Evolutionary conservation across 129 eudicot species (phyloP).

Genomic region (Tagetes erecta): DNA sequence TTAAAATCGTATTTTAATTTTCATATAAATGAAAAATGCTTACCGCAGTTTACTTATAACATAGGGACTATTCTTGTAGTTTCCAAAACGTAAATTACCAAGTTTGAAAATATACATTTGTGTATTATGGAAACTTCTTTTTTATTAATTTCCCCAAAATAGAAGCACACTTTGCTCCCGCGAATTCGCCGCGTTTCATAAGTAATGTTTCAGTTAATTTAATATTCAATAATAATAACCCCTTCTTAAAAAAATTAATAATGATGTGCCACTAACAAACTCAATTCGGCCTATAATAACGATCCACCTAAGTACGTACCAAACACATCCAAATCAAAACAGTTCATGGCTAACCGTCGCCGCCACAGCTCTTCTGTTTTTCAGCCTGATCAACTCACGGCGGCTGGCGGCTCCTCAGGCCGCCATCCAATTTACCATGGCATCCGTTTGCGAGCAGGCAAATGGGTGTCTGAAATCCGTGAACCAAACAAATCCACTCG

Average conservation of each 20-base stretch:
- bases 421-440: constrained; percentile 53
- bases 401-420: constrained; percentile 22
- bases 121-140: neutral
- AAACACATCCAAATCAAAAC: neutral
- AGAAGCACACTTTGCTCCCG: constrained; percentile 15
- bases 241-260: neutral
- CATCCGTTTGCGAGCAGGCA: constrained; percentile 57
- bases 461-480: constrained; percentile 85
- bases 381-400: neutral
- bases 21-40: no score
- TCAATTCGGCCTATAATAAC: constrained; percentile 3
- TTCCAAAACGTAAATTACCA: neutral
- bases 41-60: neutral
- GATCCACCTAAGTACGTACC: neutral
- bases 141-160: neutral
- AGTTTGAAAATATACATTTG: neutral
- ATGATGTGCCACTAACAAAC: neutral
- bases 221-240: no score
- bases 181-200: constrained; percentile 20
- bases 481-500: constrained; percentile 67
- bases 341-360: constrained; percentile 33
- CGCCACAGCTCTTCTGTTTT: constrained; percentile 19
- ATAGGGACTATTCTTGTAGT: neutral
- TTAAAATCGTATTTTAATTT: no score
- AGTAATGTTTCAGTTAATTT: constrained; percentile 10